These are phyloP conservation scores for Puccinia novopanici DNA, from an alignment of 1,284 basidiomycete genomes.

Conservation along the genomic window DNA sequence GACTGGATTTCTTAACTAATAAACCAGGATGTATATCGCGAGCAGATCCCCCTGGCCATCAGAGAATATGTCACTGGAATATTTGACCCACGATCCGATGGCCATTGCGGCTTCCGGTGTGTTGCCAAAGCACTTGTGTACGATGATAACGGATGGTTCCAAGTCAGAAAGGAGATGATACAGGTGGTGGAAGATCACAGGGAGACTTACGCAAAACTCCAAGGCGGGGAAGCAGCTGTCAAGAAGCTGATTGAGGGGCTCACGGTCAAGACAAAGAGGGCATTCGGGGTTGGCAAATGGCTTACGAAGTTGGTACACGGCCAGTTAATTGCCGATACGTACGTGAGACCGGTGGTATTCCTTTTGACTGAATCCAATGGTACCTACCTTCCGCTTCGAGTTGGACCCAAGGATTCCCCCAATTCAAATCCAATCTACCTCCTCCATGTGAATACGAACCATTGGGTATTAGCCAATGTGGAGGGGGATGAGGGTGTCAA, in stretches of 20 bases:
- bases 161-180: neutral
- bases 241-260: neutral
- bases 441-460: neutral
- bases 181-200: neutral
- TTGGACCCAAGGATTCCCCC: neutral
- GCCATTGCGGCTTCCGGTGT: neutral
- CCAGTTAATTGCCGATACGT: neutral
- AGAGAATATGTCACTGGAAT: too few relatives aligned
- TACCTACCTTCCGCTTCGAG: neutral
- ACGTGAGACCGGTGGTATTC: neutral
- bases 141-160: neutral
- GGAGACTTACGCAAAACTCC: neutral
- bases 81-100: neutral
- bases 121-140: neutral
- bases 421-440: neutral
- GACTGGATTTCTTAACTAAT: too few relatives aligned
- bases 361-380: too few relatives aligned
- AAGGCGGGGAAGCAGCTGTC: neutral
- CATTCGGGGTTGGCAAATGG: too few relatives aligned
- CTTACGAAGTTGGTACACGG: slow-evolving; percentile 2
- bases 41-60: too few relatives aligned
- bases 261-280: neutral
- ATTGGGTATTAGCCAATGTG: slow-evolving; percentile 1
- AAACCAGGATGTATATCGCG: too few relatives aligned
- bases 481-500: neutral